Evolutionary conservation across 768 basidiomycete species (phyloP), one percentile per base, ranked within the genome.

Genomic region (Amanita muscaria): DNA sequence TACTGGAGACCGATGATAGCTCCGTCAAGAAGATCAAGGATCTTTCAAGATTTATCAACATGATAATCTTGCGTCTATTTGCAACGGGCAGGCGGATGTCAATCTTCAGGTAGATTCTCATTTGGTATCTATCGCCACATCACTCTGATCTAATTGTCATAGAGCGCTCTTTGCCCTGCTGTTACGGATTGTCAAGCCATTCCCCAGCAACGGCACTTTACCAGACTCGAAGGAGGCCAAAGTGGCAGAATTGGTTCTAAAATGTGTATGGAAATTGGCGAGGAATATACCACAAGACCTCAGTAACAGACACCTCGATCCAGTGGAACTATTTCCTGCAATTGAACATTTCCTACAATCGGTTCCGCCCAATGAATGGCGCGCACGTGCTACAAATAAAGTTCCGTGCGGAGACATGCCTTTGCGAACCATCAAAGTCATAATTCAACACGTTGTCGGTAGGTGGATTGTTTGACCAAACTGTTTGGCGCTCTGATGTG

Each of bases 381-480:
- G 94, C 42, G 83, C 87, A 10, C 73, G 96, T 50, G 88, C 90
- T 8, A 83, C 83, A 1, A 91, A 88, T 58, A 86, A 84, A 51
- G 79, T 98, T 1, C 93, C 96, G 3, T 86, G 93, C 57, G 93
- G 92, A 19, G 96, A 99, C 56, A 93, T 98, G 93, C 96, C 96
- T 2, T 64, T 99, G 47, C 73, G 96, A 49, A 98, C 96, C 2
- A 88, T 98, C 62, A 99, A 99, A 70, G 93, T 96, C 32, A 89
- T 99, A 54, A 88, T 99, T 27, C 96, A 98, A 64, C 91, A 94
- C 60, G 78, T 97, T 45, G 89, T 97, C 54, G 87, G 92, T 93
- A 52, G 69, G 92, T 77, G 14, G 14, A 18, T 15, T 5, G 19
- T 21, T 40, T 7, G 23, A 6, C 41, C 48, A 21, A 25, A 25